These are phyloP conservation scores for Zea luxurians DNA, from an alignment of 176 grass and related monocot genomes.

Conservation along the genomic window DNA sequence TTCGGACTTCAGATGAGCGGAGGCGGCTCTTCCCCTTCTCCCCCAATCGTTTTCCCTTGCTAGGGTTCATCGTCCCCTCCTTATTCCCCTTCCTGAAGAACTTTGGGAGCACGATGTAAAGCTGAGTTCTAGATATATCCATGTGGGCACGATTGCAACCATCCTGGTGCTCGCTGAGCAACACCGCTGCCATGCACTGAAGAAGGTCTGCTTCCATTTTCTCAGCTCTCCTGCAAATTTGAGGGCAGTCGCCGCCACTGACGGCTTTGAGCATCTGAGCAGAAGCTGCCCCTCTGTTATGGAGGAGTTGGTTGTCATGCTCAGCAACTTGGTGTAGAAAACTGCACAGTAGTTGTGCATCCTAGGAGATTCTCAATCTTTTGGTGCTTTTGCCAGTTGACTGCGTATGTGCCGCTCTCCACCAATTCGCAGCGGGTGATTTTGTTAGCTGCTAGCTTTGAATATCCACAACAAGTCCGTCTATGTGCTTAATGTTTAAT, in stretches of 20 bases:
- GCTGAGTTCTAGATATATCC: neutral
- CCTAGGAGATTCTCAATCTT: neutral
- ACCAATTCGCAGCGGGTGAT: neutral
- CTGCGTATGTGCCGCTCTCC: too few relatives aligned
- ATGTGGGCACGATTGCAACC: neutral
- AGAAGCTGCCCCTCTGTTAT: constrained; percentile 17
- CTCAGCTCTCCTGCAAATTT: constrained; percentile 1
- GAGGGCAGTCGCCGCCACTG: neutral
- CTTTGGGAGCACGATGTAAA: too few relatives aligned
- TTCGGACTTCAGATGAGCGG: too few relatives aligned
- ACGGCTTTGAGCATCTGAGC: constrained; percentile 4
- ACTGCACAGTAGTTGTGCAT: neutral
- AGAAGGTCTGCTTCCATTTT: constrained; percentile 14
- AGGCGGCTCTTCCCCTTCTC: too few relatives aligned
- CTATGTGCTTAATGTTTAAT: neutral
- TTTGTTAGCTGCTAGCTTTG: neutral
- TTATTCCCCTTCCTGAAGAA: too few relatives aligned
- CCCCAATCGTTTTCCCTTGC: too few relatives aligned
- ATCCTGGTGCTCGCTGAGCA: constrained; percentile 1
- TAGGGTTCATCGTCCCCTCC: too few relatives aligned
- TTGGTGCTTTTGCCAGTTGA: neutral
- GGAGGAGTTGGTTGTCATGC: neutral
- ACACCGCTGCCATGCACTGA: neutral
- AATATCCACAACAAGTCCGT: neutral
- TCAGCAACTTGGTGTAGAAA: constrained; percentile 1